These are phyloP conservation scores for Bassia scoparia DNA, from an alignment of 148 eudicot genomes.

Conservation along the genomic window DNA sequence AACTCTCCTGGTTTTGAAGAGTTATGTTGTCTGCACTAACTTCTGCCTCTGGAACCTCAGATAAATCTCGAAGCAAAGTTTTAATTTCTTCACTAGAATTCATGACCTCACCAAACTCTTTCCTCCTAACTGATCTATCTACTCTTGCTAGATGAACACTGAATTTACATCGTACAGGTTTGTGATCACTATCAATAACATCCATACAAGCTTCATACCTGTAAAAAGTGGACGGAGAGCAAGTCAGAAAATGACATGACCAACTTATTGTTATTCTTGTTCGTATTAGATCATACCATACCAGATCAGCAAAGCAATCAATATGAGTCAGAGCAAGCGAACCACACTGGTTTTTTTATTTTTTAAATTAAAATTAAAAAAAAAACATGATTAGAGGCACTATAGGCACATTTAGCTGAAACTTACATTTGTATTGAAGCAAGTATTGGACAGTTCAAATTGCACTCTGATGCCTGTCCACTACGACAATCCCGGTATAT, in stretches of 20 bases:
- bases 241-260: conserved; percentile 4
- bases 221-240: conserved; percentile 13
- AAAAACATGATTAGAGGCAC: no score
- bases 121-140: conserved; percentile 87
- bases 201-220: conserved; percentile 98
- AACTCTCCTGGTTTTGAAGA: conserved; percentile 71
- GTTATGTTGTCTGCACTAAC: conserved; percentile 49
- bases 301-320: background rate
- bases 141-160: conserved; percentile 67
- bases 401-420: background rate
- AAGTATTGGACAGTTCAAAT: conserved; percentile 78
- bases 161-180: conserved; percentile 91
- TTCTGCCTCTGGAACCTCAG: conserved; percentile 54
- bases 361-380: no score
- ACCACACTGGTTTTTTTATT: no score
- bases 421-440: conserved; percentile 66
- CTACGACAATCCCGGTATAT: conserved; percentile 75
- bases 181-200: conserved; percentile 92
- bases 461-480: conserved; percentile 53
- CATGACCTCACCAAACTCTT: conserved; percentile 69
- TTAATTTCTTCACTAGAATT: conserved; percentile 43
- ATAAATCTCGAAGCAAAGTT: conserved; percentile 43
- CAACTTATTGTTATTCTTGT: no score
- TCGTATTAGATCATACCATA: background rate
- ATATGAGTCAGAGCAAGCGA: no score